Base-by-base conservation (phyloP, 305 asterid species). In the Rubia tinctorum region DNA sequence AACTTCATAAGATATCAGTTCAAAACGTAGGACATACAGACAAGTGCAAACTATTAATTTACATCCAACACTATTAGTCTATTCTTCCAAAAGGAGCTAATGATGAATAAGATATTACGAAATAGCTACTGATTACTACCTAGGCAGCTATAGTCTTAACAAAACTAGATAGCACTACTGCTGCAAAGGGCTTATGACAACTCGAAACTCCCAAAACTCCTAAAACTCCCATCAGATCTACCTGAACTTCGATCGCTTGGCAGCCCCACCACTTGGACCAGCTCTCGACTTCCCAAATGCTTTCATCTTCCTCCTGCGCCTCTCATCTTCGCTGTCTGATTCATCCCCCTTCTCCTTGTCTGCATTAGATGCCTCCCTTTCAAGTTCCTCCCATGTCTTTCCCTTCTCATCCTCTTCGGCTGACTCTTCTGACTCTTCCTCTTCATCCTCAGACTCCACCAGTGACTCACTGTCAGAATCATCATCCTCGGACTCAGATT, bases 301-400 rank as follows among this genome's bases (percentile, higher is more conserved):
- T 81, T 88, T 80, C 65, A 66, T 61, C 78, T 87, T 91, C 53
- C 90, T 83, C 68, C 93, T 84, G 76, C 86, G 79, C 58, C 91
- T 83, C 68, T 91, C 96, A 0, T 88, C 96, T 74, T 87, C 97
- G 2, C 95, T 89, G 76, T 91, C 97, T 1, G 89, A 86, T 62
- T 91, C 96, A n/a, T 83, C 74, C n/a, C 88, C 91, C 58, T 81
- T 85, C 86, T 91, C 96, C 76, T 82, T 78, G 72, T 91, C 97
- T 0, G 96, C 97, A 63, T 87, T 81, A 77, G 83, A 85, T 68
- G 97, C 95, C 81, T 91, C 97, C 81, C 87, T 83, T 76, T 91
- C 96, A 79, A 91, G 73, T 84, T 91, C 97, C 44, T 87, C 97
- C 97, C 97, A 91, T 11, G 97, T 86, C 72, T 91, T 89, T 1